phyloP scores from a whole-genome alignment of 1,284 basidiomycete species.

The Chalciporus sp. region DNA sequence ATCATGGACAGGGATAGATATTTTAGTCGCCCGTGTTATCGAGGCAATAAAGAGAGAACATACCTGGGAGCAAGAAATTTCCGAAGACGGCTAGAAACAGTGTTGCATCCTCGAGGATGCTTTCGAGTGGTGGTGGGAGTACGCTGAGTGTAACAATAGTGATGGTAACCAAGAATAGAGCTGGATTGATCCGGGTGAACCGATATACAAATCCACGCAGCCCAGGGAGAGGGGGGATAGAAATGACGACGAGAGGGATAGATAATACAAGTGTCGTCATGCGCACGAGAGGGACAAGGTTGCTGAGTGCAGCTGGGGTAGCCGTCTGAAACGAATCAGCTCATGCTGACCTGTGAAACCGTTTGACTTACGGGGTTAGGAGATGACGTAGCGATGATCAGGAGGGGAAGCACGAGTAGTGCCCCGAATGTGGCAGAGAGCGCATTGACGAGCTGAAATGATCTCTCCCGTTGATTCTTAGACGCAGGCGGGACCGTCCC shows the following conservation, averaged over 20 bases:
- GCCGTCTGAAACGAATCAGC: constrained; percentile 24
- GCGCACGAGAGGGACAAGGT: constrained; percentile 46
- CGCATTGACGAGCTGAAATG: constrained; percentile 60
- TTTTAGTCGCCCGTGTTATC: neutral
- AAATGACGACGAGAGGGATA: constrained; percentile 61
- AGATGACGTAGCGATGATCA: constrained; percentile 51
- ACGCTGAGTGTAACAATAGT: constrained; percentile 47
- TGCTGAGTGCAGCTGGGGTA: constrained; percentile 28
- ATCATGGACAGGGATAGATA: neutral
- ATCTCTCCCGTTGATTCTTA: constrained; percentile 52
- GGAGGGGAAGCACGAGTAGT: constrained; percentile 57
- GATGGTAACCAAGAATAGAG: constrained; percentile 43
- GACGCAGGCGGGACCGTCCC: constrained; percentile 37
- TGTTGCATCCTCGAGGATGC: constrained; percentile 47
- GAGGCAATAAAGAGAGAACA: constrained; percentile 14
- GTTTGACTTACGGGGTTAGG: constrained; percentile 41
- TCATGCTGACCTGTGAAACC: neutral
- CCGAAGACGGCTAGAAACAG: constrained; percentile 52
- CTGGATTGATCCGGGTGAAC: constrained; percentile 49
- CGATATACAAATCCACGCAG: constrained; percentile 46
- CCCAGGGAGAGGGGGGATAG: constrained; percentile 47
- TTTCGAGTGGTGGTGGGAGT: constrained; percentile 38
- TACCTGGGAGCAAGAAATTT: constrained; percentile 64
- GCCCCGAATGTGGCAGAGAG: constrained; percentile 51
- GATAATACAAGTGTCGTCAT: constrained; percentile 57